Evolutionary conservation across 2,329 filamentous ascomycete genomes (phyloP), one percentile per base, ranked within the genome.

Genomic region (Trichoderma citrinoviride): DNA sequence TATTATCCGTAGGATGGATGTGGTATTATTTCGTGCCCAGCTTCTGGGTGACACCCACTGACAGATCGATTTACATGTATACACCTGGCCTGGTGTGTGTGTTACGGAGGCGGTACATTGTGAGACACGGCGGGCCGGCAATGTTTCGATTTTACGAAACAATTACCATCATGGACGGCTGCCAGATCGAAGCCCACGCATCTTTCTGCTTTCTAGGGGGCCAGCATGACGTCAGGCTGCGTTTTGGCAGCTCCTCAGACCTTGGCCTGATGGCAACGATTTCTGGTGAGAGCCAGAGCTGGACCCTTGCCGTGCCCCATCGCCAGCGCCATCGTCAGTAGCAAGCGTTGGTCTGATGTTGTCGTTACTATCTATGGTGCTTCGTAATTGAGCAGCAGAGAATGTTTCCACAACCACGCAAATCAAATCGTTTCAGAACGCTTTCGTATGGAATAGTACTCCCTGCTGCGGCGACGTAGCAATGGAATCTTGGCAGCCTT

Each of bases 211-310:
- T 56, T 52, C 17, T 25, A 23, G 27, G 43, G 63, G 40, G 40
- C 14, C 43, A 54, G 19, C 27, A 61, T 65, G 63, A 65, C 63
- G 63, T 65, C 63, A 65, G 63, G 17, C 21, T 65, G 63, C 55
- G 41, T 60, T 37, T 14, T 53, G 47, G 40, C 47, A 33, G 63
- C 7, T 14, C 12, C 33, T 25, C 44, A 41, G 27, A 23, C 46
- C 46, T 23, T 17, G 33, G 49, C 25, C 49, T 43, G 53, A 56
- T 43, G 33, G 33, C 33, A 27, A 21, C 19, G 29, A 40, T 37
- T 52, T 33, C 17, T 14, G 33, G 33, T 37, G 10, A 52, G 49
- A 29, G 25, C 49, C 7, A 17, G 49, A 52, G 25, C 25, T 25
- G 29, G 27, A 27, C n/a, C 29, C 25, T 17, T 29, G 49, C 25